Percentiles rank a stretch among this genome's conserved stretches.
Conservation (phyloP, 1,284 basidiomycete species). For the Fistulina hepatica region DNA sequence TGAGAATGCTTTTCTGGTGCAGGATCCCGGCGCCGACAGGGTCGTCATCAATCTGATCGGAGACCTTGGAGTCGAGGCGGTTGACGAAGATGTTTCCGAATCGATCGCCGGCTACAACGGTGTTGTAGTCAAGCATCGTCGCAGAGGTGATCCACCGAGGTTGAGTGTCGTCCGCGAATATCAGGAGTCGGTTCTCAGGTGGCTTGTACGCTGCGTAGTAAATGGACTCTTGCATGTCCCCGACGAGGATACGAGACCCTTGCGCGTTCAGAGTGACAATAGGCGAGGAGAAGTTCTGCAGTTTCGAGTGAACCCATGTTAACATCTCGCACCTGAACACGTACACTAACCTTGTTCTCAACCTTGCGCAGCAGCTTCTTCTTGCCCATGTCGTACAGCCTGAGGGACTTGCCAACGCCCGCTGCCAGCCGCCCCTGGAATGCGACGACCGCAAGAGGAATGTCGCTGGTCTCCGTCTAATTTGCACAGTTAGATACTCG, state of each 20-base stretch:
- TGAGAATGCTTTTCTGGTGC: slow-evolving; percentile 87
- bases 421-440: slow-evolving; percentile 93
- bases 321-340: slow-evolving; percentile 4
- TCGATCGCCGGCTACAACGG: slow-evolving; percentile 86
- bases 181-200: slow-evolving; percentile 82
- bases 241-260: slow-evolving; percentile 88
- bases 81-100: slow-evolving; percentile 97
- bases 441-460: slow-evolving; percentile 75
- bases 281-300: slow-evolving; percentile 69
- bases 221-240: slow-evolving; percentile 93
- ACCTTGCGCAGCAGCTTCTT: slow-evolving; percentile 94
- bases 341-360: slow-evolving; percentile 75
- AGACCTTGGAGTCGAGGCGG: slow-evolving; percentile 73
- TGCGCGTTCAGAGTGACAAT: slow-evolving; percentile 84
- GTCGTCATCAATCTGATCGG: slow-evolving; percentile 90
- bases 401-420: slow-evolving; percentile 84
- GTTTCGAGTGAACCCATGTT: slow-evolving; percentile 9
- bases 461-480: slow-evolving; percentile 90
- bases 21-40: slow-evolving; percentile 91
- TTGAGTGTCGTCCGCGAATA: slow-evolving; percentile 91
- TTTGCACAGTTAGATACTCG: neutral
- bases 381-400: slow-evolving; percentile 95
- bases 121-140: slow-evolving; percentile 94
- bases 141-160: slow-evolving; percentile 83
- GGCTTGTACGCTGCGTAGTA: slow-evolving; percentile 90